Conservation (phyloP, 768 basidiomycete species). For the Lactifluus hygrophoroides region DNA sequence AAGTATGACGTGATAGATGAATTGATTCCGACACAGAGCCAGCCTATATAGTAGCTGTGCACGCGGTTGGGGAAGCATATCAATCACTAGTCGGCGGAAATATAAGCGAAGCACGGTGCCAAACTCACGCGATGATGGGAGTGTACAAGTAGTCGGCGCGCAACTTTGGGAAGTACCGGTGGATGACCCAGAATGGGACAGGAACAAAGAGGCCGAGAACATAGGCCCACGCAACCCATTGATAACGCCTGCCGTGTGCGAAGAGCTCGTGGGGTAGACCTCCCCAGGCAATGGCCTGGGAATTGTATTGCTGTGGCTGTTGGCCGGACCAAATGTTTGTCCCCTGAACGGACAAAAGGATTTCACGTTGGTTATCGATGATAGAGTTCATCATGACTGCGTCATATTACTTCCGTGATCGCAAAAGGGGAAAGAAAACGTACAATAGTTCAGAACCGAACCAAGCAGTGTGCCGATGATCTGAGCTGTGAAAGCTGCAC, state of each 20-base stretch:
- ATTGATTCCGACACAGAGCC: slow-evolving; percentile 44
- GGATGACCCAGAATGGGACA: slow-evolving; percentile 43
- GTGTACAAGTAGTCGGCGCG: slow-evolving; percentile 41
- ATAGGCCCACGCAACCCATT: slow-evolving; percentile 42
- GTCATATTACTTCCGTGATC: slow-evolving; percentile 16
- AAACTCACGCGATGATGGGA: slow-evolving; percentile 34
- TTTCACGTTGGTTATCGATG: slow-evolving; percentile 40
- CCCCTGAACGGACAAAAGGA: slow-evolving; percentile 46
- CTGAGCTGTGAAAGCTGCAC: slow-evolving; percentile 42
- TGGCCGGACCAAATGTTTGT: slow-evolving; percentile 46
- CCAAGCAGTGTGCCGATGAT: slow-evolving; percentile 42
- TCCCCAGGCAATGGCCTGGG: slow-evolving; percentile 45
- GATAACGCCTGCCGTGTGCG: slow-evolving; percentile 27
- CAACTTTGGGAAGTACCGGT: slow-evolving; percentile 38
- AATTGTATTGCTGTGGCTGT: slow-evolving; percentile 43
- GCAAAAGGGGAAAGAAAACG: neutral
- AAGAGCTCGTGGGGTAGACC: slow-evolving; percentile 25
- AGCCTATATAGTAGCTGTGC: slow-evolving; percentile 38
- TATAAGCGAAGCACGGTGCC: slow-evolving; percentile 31
- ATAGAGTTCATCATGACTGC: slow-evolving; percentile 51
- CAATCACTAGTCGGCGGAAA: slow-evolving; percentile 1
- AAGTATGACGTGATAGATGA: slow-evolving; percentile 36
- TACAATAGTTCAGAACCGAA: slow-evolving; percentile 29
- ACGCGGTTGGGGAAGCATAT: neutral
- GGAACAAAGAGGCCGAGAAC: slow-evolving; percentile 42